These are phyloP conservation scores for Leptographium lundbergii DNA, from an alignment of 2,329 filamentous ascomycete genomes.

Conservation along the genomic window DNA sequence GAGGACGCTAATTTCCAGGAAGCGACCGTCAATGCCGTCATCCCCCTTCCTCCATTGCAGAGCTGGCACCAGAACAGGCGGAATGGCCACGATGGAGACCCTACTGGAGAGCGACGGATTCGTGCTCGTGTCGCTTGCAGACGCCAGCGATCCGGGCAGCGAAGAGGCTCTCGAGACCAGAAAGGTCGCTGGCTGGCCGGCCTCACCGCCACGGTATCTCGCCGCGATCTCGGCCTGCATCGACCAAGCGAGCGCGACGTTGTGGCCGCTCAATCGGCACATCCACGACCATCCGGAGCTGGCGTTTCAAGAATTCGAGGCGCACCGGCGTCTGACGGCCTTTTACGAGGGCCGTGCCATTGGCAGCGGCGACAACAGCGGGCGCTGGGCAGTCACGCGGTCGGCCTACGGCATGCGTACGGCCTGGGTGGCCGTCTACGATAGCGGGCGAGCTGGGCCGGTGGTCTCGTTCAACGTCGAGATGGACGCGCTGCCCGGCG, in stretches of 20 bases:
- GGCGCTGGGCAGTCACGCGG: slow-evolving; percentile 33
- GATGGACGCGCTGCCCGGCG: slow-evolving; percentile 36
- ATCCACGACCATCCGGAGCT: slow-evolving; percentile 40
- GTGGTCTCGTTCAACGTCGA: slow-evolving; percentile 34
- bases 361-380: neutral
- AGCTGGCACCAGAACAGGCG: neutral
- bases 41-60: neutral
- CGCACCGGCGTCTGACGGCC: slow-evolving; percentile 34
- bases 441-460: slow-evolving; percentile 31
- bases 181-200: neutral
- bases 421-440: slow-evolving; percentile 37
- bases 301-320: slow-evolving; percentile 32
- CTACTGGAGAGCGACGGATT: slow-evolving; percentile 1
- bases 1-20: too few species aligned
- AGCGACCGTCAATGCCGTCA: too few species aligned
- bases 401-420: slow-evolving; percentile 39
- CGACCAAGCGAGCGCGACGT: slow-evolving; percentile 22
- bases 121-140: slow-evolving; percentile 2
- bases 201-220: slow-evolving; percentile 12
- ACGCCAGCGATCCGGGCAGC: neutral
- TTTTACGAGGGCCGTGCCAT: slow-evolving; percentile 27
- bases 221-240: slow-evolving; percentile 24
- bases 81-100: neutral
- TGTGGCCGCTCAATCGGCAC: slow-evolving; percentile 34
- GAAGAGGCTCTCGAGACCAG: neutral